phyloP scores from a whole-genome alignment of 345 rosid species.

The Pistacia atlantica region DNA sequence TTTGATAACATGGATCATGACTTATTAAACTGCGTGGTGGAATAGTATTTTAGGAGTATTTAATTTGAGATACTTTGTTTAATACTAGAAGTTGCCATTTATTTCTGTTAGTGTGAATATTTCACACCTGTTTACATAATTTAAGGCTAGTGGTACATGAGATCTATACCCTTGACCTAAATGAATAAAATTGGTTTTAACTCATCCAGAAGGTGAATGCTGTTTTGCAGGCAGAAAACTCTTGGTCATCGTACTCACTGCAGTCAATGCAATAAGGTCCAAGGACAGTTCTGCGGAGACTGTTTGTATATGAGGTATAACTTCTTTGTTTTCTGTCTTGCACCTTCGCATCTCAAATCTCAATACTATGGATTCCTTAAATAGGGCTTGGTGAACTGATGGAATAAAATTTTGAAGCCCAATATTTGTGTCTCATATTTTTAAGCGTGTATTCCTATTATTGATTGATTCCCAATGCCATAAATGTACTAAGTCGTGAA shows the following conservation, averaged over 20 bases:
- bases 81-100: neutral
- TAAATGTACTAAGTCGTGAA: neutral
- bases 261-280: constrained; percentile 58
- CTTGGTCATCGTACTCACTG: constrained; percentile 83
- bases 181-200: neutral
- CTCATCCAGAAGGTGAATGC: constrained; percentile 3
- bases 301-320: constrained; percentile 87
- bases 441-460: neutral
- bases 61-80: neutral
- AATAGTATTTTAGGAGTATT: neutral
- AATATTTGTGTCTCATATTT: neutral
- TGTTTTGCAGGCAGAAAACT: constrained; percentile 82
- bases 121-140: neutral
- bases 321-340: neutral
- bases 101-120: neutral
- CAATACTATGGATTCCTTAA: neutral
- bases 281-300: constrained; percentile 95
- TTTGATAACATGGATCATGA: too few species aligned
- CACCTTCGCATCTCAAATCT: too few species aligned
- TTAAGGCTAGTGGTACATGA: constrained; percentile 3
- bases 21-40: neutral
- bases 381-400: neutral
- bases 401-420: neutral
- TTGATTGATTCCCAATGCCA: neutral
- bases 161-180: neutral